A percentile compares a stretch with the other conserved stretches of the same genome.
These are phyloP conservation scores for Gossypium rotundifolium DNA, from an alignment of 345 rosid genomes.

Conservation along the genomic window DNA sequence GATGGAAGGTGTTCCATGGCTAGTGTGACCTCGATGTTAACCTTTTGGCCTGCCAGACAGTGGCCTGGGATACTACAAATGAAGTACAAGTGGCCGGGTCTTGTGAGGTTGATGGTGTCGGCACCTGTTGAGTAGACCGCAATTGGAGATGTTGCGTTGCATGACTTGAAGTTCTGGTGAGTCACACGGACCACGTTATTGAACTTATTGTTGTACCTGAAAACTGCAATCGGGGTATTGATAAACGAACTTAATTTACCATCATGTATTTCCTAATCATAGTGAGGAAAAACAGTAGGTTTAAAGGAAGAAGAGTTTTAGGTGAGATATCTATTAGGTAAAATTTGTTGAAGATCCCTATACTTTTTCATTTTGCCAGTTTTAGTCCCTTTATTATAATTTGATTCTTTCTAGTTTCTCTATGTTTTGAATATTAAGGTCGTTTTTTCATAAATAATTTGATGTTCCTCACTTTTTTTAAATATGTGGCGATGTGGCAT, in stretches of 20 bases:
- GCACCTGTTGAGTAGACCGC: constrained; percentile 8
- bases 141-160: constrained; percentile 10
- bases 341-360: too few relatives aligned
- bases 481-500: too few relatives aligned
- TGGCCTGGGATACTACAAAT: constrained; percentile 16
- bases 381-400: neutral
- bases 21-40: constrained; percentile 3
- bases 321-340: neutral
- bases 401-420: too few relatives aligned
- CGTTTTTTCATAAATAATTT: too few relatives aligned
- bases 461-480: too few relatives aligned
- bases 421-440: too few relatives aligned
- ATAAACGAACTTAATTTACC: neutral
- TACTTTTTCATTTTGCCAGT: too few relatives aligned
- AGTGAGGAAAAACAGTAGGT: neutral
- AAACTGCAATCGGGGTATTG: constrained; percentile 8
- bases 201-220: constrained; percentile 2
- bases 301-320: neutral
- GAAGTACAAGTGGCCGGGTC: constrained; percentile 13
- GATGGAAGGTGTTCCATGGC: neutral
- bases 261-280: too few relatives aligned
- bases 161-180: neutral
- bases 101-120: neutral
- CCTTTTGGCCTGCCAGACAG: constrained; percentile 14
- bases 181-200: constrained; percentile 17